Evolutionary conservation across 306 rosid genomes (phyloP).

Genomic region (Gastrolobium villosum): DNA sequence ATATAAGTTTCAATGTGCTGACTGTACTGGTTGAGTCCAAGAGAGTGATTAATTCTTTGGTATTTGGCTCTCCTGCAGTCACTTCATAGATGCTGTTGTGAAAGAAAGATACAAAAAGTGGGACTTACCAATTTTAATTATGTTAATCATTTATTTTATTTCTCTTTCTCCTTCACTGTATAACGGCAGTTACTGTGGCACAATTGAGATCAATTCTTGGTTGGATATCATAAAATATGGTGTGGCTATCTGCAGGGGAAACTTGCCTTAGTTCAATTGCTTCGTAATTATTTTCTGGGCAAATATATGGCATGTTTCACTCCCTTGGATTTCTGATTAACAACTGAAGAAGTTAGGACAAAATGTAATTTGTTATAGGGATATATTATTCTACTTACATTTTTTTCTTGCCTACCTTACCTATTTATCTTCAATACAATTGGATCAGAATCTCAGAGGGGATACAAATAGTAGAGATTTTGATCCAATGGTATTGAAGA

Average conservation of each 20-base stretch:
- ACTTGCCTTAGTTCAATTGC: neutral
- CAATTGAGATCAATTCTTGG: neutral
- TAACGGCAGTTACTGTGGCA: neutral
- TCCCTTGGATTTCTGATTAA: neutral
- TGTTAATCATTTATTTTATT: neutral
- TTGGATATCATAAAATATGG: constrained; percentile 1
- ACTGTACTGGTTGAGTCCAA: constrained; percentile 10
- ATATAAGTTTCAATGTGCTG: constrained; percentile 3
- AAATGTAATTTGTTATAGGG: neutral
- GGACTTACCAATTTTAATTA: constrained; percentile 2
- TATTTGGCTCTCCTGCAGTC: constrained; percentile 5
- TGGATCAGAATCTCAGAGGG: no score
- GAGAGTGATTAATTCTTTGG: neutral
- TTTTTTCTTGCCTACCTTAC: no score
- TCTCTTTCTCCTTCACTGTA: neutral
- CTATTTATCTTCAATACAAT: no score
- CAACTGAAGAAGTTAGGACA: neutral
- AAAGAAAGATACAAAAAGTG: neutral
- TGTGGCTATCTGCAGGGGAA: neutral
- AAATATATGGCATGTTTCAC: neutral
- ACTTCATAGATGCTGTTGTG: neutral
- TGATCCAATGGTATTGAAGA: no score
- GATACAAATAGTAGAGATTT: no score
- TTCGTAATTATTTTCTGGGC: neutral
- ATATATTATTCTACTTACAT: no score